Percentiles rank a stretch among this genome's conserved stretches.
Evolutionary conservation across 345 rosid species (phyloP).

Genomic region (Dovyalis caffra): DNA sequence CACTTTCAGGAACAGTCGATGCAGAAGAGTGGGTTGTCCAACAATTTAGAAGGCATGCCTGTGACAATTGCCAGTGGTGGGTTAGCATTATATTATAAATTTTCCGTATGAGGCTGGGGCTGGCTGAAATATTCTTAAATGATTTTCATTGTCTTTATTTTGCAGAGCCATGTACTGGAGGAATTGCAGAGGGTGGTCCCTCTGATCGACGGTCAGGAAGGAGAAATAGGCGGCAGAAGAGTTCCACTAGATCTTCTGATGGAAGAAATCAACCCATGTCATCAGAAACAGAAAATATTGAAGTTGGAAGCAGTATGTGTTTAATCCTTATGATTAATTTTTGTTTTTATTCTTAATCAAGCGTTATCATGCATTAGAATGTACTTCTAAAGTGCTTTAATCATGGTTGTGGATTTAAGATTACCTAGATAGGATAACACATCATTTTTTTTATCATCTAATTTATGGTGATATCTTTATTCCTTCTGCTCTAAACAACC

Average conservation of each 20-base stretch:
- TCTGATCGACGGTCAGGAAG: conserved; percentile 59
- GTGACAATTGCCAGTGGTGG: conserved; percentile 36
- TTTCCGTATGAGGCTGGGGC: conserved; percentile 8
- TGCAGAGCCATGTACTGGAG: conserved; percentile 46
- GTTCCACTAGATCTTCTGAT: conserved; percentile 51
- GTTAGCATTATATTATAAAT: conserved; percentile 33
- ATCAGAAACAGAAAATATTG: conserved; percentile 52
- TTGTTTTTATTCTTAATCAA: not conserved
- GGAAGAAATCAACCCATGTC: conserved; percentile 40
- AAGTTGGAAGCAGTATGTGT: conserved; percentile 28
- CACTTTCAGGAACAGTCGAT: conserved; percentile 41
- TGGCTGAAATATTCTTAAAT: conserved; percentile 4
- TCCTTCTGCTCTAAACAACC: not conserved
- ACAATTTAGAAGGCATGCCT: conserved; percentile 32
- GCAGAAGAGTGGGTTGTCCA: conserved; percentile 32
- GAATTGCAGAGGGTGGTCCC: conserved; percentile 41
- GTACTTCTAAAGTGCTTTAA: conserved; percentile 2
- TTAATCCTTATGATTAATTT: not conserved
- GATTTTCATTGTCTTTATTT: conserved; percentile 16
- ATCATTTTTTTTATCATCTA: not conserved
- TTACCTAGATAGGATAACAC: not conserved
- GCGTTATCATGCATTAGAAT: not conserved
- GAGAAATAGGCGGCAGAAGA: conserved; percentile 75
- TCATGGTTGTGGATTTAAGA: conserved; percentile 5
- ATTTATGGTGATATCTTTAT: not conserved